phyloP scores from a whole-genome alignment of 495 filamentous ascomycete genomes.

The Neurospora tetrasperma region DNA sequence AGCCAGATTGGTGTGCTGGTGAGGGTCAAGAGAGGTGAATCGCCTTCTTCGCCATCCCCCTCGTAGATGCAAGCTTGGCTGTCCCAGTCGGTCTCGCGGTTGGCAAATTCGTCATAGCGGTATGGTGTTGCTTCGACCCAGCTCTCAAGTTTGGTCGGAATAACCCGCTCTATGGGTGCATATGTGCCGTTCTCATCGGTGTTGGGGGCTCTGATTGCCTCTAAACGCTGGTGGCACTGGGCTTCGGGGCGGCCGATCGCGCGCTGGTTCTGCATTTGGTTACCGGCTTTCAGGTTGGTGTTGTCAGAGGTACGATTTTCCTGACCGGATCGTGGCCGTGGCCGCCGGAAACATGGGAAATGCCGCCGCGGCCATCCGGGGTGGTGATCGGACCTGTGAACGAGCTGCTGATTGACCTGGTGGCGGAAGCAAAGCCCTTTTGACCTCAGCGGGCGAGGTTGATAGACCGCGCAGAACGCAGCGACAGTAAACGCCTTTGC shows the following conservation, averaged over 20 bases:
- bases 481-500: neutral
- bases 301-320: neutral
- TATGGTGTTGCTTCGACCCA: slow-evolving; percentile 47
- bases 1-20: slow-evolving; percentile 7
- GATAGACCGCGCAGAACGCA: neutral
- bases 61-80: slow-evolving; percentile 58
- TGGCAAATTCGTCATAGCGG: slow-evolving; percentile 41
- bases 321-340: neutral
- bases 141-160: slow-evolving; percentile 17
- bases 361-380: neutral
- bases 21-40: slow-evolving; percentile 22
- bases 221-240: slow-evolving; percentile 2
- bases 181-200: neutral
- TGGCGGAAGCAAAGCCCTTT: neutral
- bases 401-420: neutral
- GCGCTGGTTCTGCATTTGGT: neutral
- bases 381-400: neutral
- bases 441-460: slow-evolving; percentile 8
- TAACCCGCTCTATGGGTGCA: neutral
- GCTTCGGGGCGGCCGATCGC: neutral
- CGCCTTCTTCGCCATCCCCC: slow-evolving; percentile 76
- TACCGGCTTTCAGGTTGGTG: neutral
- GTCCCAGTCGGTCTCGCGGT: slow-evolving; percentile 21
- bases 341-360: neutral
- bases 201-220: neutral